Conservation (phyloP, 2,329 filamentous ascomycete genomes). For the Massarina eburnea region DNA sequence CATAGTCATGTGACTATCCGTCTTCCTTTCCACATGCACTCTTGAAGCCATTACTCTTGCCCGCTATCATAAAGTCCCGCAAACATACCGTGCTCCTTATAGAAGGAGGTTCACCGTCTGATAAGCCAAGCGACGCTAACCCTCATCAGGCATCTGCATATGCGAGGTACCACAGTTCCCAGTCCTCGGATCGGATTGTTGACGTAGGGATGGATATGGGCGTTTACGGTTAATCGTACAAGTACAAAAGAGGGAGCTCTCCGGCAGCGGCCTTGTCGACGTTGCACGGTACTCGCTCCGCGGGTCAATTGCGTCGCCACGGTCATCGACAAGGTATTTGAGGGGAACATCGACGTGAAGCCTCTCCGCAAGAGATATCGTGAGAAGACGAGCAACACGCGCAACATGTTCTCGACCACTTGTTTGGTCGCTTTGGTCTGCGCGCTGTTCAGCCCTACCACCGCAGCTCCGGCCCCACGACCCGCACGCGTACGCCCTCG, state of each 20-base stretch:
- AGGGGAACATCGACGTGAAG: too few species aligned
- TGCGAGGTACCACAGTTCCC: constrained; percentile 12
- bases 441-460: constrained; percentile 17
- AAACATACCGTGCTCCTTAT: constrained; percentile 15
- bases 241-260: not conserved
- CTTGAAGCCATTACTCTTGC: not conserved
- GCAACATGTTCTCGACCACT: constrained; percentile 7
- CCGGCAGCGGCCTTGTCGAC: too few species aligned
- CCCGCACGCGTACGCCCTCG: constrained; percentile 6
- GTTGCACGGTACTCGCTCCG: too few species aligned
- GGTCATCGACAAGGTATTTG: too few species aligned
- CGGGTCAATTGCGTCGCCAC: too few species aligned
- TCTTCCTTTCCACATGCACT: not conserved
- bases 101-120: constrained; percentile 26
- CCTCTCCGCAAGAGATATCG: too few species aligned
- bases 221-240: not conserved
- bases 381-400: too few species aligned
- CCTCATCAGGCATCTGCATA: constrained; percentile 27
- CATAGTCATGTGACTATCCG: too few species aligned
- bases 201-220: constrained; percentile 16
- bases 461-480: constrained; percentile 17
- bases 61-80: not conserved
- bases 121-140: constrained; percentile 29
- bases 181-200: constrained; percentile 14
- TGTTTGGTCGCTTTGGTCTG: constrained; percentile 17